These are phyloP conservation scores for Syzygium jambos DNA, from an alignment of 345 rosid genomes.

Conservation along the genomic window DNA sequence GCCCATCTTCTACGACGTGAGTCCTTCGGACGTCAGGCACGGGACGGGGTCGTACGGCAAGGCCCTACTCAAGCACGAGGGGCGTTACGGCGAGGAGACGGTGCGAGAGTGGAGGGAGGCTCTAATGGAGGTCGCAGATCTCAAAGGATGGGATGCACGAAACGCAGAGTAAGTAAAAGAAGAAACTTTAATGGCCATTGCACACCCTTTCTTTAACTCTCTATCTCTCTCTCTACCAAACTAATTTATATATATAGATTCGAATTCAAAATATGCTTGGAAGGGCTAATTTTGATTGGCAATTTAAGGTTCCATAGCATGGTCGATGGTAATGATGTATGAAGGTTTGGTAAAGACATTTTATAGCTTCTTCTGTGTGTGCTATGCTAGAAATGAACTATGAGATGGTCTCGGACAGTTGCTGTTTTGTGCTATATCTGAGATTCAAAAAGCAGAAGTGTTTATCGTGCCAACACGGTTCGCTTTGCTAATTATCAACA, in stretches of 20 bases:
- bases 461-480: neutral
- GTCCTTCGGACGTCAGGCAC: neutral
- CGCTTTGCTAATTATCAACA: neutral
- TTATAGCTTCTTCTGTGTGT: neutral
- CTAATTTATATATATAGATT: too few species aligned
- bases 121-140: neutral
- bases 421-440: neutral
- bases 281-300: too few species aligned
- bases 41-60: rapidly evolving
- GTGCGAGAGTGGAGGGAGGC: neutral
- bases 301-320: neutral
- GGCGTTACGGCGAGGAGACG: neutral
- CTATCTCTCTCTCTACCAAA: too few species aligned
- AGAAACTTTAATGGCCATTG: neutral
- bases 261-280: too few species aligned
- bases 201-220: too few species aligned
- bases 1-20: rapidly evolving
- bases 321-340: neutral
- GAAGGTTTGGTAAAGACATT: neutral
- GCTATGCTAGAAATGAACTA: neutral
- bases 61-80: rapidly evolving
- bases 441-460: neutral
- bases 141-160: neutral
- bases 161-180: neutral
- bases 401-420: neutral